Evolutionary conservation across 192 early-diverging fungal genomes (phyloP).

Genomic region (Gryganskiella cystojenkinii): DNA sequence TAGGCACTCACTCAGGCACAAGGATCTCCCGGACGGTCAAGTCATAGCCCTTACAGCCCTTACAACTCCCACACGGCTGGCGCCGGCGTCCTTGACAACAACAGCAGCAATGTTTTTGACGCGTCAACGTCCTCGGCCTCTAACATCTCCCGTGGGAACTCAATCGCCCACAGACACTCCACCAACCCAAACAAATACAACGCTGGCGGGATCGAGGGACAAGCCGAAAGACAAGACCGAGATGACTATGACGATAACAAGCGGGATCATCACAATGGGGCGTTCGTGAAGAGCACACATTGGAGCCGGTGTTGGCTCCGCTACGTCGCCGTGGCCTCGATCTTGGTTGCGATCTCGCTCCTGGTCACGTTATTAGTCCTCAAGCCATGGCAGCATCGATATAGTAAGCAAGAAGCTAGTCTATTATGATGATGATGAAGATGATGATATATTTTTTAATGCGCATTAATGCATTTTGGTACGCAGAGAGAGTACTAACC

Average conservation of each 20-base stretch:
- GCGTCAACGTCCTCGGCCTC: too few relatives aligned
- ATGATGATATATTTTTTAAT: background rate
- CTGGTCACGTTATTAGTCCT: conserved; percentile 5
- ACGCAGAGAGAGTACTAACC: too few relatives aligned
- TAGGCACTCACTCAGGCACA: too few relatives aligned
- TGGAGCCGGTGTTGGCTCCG: conserved; percentile 25
- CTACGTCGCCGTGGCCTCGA: background rate
- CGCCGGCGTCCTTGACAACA: too few relatives aligned
- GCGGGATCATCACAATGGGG: background rate
- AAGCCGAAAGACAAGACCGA: background rate
- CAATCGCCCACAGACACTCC: too few relatives aligned
- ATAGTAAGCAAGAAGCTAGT: conserved; percentile 8
- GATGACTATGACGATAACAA: background rate
- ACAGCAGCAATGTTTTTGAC: too few relatives aligned
- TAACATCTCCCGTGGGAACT: too few relatives aligned
- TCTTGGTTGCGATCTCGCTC: background rate
- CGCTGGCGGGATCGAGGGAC: too few relatives aligned
- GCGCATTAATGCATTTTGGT: background rate
- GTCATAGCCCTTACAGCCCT: too few relatives aligned
- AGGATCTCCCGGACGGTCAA: too few relatives aligned
- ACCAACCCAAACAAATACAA: too few relatives aligned
- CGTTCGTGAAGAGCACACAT: background rate
- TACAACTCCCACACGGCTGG: too few relatives aligned
- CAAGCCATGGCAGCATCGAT: conserved; percentile 17
- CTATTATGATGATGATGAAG: background rate